Base-by-base conservation (phyloP, 257 asterid species). In the Plantago major region DNA sequence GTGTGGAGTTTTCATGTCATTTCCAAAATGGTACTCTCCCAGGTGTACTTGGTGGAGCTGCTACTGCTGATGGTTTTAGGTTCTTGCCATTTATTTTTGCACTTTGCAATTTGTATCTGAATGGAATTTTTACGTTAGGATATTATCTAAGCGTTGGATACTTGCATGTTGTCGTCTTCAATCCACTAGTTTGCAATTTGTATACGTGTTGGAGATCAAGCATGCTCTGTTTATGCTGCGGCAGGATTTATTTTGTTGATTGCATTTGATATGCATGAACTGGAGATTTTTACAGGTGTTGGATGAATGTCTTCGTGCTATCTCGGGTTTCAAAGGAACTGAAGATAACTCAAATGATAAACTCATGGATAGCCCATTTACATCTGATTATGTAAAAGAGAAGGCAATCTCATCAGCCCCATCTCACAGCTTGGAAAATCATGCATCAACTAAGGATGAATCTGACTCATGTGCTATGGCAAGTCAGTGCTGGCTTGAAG, bases 341-440 rank as follows among this genome's bases (percentile, higher is more conserved):
- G 98, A 91, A 75, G 98, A 91, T 84, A 83, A 81, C 66, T 76
- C 91, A 62, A 83, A 80, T 75, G 96, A 91, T 75, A 88, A 81
- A 55, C 72, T 78, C 65, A 71, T 84, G 67, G 87, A 74, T 71
- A 84, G 77, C 72, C 96, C 98, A 53, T 91, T 91, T 76, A 86
- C 86, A 53, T 84, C 96, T 74, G 98, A 86, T 72, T 86, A 67
- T 67, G 78, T 82, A 59, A 88, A 82, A 74, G 76, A 76, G 58
- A 91, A 88, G 80, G 81, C 92, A 65, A 79, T 91, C 77, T 91
- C 95, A 47, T 91, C 98, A 33, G 98, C 98, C 62, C 98, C 98
- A 58, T 78, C 76, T 11, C 79, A 84, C 77, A 81, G 72, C 71
- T 65, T 76, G 42, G 82, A 76, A 76, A 69, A 37, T 72, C 74